Conservation (phyloP, 2,329 filamentous ascomycete genomes). For the Penicillium sp. region DNA sequence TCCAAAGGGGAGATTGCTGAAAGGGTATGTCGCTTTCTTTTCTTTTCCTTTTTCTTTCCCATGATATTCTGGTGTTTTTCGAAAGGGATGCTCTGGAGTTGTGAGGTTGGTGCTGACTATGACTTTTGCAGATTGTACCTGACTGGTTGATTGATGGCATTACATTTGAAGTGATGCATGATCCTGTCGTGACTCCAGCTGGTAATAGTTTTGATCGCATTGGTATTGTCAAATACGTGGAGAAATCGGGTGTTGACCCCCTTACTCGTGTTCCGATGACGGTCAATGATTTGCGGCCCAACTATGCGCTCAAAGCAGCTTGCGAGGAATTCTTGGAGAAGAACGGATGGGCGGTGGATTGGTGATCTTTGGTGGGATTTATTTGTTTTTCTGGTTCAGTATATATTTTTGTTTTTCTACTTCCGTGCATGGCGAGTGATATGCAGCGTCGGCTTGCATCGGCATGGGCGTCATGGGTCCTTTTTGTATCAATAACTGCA, state of each 20-base stretch:
- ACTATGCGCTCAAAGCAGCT: slow-evolving; percentile 75
- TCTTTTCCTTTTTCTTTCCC: slow-evolving; percentile 1
- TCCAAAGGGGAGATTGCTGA: slow-evolving; percentile 43
- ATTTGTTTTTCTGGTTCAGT: not conserved
- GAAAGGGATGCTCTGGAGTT: not conserved
- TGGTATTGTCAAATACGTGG: slow-evolving; percentile 81
- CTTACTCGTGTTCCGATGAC: slow-evolving; percentile 74
- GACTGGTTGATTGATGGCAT: slow-evolving; percentile 51
- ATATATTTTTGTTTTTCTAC: not conserved
- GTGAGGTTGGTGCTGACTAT: slow-evolving; percentile 7
- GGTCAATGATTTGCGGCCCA: slow-evolving; percentile 71
- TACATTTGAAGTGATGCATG: slow-evolving; percentile 52
- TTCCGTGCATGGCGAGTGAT: slow-evolving; percentile 19
- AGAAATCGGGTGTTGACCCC: slow-evolving; percentile 72
- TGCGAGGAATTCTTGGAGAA: slow-evolving; percentile 80
- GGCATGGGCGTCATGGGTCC: slow-evolving; percentile 3
- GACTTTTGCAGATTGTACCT: slow-evolving; percentile 41
- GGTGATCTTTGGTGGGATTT: slow-evolving; percentile 53
- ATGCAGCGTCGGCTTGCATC: slow-evolving; percentile 12
- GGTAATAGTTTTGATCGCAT: slow-evolving; percentile 88
- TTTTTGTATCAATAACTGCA: not conserved
- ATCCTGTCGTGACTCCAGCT: slow-evolving; percentile 60
- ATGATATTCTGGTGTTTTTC: not conserved
- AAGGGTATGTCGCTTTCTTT: slow-evolving; percentile 32
- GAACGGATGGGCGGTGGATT: slow-evolving; percentile 93